phyloP scores from a whole-genome alignment of 1,284 basidiomycete genomes.

The Cryptococcus sp. region DNA sequence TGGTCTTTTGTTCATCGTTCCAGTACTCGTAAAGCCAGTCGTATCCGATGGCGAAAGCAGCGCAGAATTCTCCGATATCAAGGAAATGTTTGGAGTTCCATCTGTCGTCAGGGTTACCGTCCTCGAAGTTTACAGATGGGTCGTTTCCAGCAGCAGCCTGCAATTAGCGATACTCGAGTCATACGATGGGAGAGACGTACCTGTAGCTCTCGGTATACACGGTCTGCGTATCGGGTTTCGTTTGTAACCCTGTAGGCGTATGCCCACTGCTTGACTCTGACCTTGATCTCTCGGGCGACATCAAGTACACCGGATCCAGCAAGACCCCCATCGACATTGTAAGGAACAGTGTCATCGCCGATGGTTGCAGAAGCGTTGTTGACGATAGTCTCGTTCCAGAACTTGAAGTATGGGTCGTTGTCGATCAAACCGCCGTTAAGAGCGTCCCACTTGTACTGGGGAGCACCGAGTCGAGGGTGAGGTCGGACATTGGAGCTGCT shows the following conservation, averaged over 20 bases:
- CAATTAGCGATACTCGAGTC: not conserved
- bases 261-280: conserved; percentile 84
- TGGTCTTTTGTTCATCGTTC: conserved; percentile 65
- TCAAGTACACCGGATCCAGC: conserved; percentile 83
- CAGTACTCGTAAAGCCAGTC: conserved; percentile 89
- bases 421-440: conserved; percentile 67
- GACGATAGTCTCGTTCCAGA: conserved; percentile 91
- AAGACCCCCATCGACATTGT: conserved; percentile 66
- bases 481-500: conserved; percentile 59
- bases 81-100: conserved; percentile 94
- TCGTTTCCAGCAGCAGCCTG: conserved; percentile 41
- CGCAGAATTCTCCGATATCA: conserved; percentile 83
- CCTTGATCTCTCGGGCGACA: conserved; percentile 81
- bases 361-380: conserved; percentile 77
- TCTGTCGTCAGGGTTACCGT: conserved; percentile 48
- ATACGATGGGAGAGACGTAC: conserved; percentile 26
- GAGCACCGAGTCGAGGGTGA: conserved; percentile 88
- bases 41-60: conserved; percentile 85
- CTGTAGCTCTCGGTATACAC: conserved; percentile 76
- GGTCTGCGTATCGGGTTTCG: conserved; percentile 76
- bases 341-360: conserved; percentile 60
- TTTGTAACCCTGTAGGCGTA: conserved; percentile 90
- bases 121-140: conserved; percentile 59
- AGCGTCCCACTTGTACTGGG: conserved; percentile 84
- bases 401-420: conserved; percentile 76